Evolutionary conservation across 2,329 filamentous ascomycete genomes (phyloP), one percentile per base, ranked within the genome.

Genomic region (Emergomyces pasteurianus): DNA sequence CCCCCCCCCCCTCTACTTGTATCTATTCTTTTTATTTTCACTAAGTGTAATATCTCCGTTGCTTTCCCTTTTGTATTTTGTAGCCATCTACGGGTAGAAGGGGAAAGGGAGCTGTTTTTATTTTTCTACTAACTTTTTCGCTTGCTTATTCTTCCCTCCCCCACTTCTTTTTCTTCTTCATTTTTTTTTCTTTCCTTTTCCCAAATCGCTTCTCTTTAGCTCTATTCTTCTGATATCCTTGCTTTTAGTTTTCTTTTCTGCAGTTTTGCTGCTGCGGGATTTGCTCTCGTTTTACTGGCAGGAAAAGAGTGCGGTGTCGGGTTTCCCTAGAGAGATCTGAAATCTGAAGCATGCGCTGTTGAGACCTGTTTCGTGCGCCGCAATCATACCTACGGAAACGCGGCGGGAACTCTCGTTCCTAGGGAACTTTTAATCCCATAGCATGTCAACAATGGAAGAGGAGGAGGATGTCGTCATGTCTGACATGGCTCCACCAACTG

Each of bases 401-500:
- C 14, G 47, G 23, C n/a, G n/a, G n/a, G 18, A 16, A 31, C 47
- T 6, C 2, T 21, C 21, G 42, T 43, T 21, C 42, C 2, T 21
- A 23, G n/a, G 23, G 42, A 34, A 34, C 31, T 21, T 21, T 7
- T 36, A 18, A 36, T 53, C 34, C 12, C 50, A 53, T 21, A 53
- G 1, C 50, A 57, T 46, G 21, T 54, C 40, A 38, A 53, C 34
- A 40, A 67, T 67, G 71, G 72, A 72, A 57, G 68, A 67, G 57
- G 73, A 75, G 60, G 73, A 75, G 61, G 74, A 76, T 63, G 72
- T 69, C n/a, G 65, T 75, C 21, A 77, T 76, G 74, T 67, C 68
- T 49, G 71, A 73, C 31, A 65, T 67, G 38, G 66, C 64, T 59
- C 58, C 67, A 47, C 67, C 66, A 31, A 60, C 60, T 28, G 34